Evolutionary conservation across 768 basidiomycete species (phyloP).

Genomic region (Strobilomyces echinocephalus): DNA sequence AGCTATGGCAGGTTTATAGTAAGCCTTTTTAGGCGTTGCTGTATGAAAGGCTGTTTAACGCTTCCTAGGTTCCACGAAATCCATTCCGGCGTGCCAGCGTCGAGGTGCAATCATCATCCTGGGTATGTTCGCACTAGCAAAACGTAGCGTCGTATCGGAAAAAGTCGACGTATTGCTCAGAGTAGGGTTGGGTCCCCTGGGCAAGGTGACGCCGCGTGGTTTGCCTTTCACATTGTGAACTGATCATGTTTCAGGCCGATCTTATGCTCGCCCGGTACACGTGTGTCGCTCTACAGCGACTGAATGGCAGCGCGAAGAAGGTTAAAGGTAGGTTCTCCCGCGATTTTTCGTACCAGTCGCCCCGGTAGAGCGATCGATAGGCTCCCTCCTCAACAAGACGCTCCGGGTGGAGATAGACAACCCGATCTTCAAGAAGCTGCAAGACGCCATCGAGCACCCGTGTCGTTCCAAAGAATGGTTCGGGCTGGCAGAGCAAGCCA

Average conservation of each 20-base stretch:
- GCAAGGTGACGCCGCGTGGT: slow-evolving; percentile 54
- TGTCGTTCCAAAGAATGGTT: slow-evolving; percentile 93
- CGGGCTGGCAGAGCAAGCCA: slow-evolving; percentile 90
- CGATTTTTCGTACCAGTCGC: neutral
- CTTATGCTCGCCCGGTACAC: slow-evolving; percentile 89
- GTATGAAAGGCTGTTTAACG: too few species aligned
- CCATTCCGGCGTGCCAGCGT: slow-evolving; percentile 79
- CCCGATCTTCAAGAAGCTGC: slow-evolving; percentile 77
- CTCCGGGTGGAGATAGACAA: slow-evolving; percentile 85
- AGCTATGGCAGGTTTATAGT: slow-evolving; percentile 98
- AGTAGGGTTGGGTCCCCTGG: slow-evolving; percentile 79
- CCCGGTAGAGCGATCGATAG: slow-evolving; percentile 33
- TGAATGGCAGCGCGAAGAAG: slow-evolving; percentile 95
- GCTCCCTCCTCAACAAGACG: slow-evolving; percentile 83
- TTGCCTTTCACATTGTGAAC: neutral
- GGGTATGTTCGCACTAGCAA: slow-evolving; percentile 94
- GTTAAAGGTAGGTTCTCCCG: slow-evolving; percentile 66
- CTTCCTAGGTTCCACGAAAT: slow-evolving; percentile 60
- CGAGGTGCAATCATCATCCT: slow-evolving; percentile 92
- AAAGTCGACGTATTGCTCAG: slow-evolving; percentile 79
- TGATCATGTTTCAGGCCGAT: slow-evolving; percentile 56
- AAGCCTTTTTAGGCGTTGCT: slow-evolving; percentile 26
- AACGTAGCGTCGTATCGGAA: slow-evolving; percentile 71
- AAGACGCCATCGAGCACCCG: slow-evolving; percentile 74
- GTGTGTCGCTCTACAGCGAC: slow-evolving; percentile 85